Evolutionary conservation across 805 yeast species (phyloP).

Genomic region (Blastobotrys robertii): DNA sequence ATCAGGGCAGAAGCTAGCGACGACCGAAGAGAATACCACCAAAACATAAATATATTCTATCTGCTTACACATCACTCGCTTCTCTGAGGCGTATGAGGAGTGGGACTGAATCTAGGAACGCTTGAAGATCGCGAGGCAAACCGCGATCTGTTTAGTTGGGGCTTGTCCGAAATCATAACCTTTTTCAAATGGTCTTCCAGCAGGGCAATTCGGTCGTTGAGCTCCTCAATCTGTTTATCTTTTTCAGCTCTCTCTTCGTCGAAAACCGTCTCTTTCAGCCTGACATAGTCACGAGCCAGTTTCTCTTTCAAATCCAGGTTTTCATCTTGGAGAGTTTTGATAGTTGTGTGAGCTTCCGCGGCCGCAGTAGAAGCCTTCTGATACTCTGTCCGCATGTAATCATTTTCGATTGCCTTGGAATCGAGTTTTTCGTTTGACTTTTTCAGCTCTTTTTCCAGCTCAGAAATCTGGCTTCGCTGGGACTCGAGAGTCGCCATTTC

Average conservation of each 20-base stretch:
- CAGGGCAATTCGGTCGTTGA: constrained; percentile 19
- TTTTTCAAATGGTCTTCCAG: constrained; percentile 26
- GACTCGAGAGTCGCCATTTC: constrained; percentile 23
- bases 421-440: constrained; percentile 36
- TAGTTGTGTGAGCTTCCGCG: constrained; percentile 21
- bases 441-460: constrained; percentile 37
- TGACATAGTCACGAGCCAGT: constrained; percentile 19
- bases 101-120: constrained; percentile 11
- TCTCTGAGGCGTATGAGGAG: no score
- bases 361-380: constrained; percentile 25
- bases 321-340: constrained; percentile 21
- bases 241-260: constrained; percentile 23
- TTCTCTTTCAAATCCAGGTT: constrained; percentile 13
- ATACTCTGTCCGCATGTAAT: constrained; percentile 36
- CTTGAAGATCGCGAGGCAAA: constrained; percentile 19
- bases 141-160: constrained; percentile 13
- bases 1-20: no score
- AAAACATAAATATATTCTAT: no score
- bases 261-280: constrained; percentile 20
- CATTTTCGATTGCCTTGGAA: constrained; percentile 46
- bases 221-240: constrained; percentile 21
- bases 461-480: constrained; percentile 36
- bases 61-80: no score
- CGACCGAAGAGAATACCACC: no score
- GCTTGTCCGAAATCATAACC: constrained; percentile 14